Base-by-base conservation (phyloP, 2,329 filamentous ascomycete genomes). In the Curvularia spicifera region DNA sequence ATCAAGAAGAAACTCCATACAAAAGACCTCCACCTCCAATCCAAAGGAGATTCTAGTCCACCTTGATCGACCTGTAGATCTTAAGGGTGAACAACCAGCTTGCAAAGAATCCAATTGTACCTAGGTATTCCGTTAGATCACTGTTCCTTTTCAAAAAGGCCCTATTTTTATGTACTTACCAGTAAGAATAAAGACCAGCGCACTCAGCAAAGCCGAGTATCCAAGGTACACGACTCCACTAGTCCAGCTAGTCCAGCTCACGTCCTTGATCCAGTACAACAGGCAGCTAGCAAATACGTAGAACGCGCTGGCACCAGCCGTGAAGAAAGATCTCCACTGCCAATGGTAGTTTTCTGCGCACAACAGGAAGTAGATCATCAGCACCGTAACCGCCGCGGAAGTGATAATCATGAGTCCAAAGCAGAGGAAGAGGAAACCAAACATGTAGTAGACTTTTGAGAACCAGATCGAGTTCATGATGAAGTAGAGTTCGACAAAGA, bases 401-500 rank as follows among this genome's bases (percentile, higher is more conserved):
- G 95, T 98, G 69, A 97, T 90, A 69, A 98, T 92, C 93, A 99
- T 97, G 49, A 99, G 85, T 10, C 91, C 93, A 73, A 97, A 99
- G 83, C 93, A 97, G 56, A 99, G 85, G 83, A 99, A 99, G 35
- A 99, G 82, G 84, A 99, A 99, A 22, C 95, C 95, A 71, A 99
- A 99, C 95, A 99, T 99, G 85, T 99, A 99, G 84, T 99, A 99
- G 66, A 99, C 95, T 79, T 95, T 92, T 82, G 89, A 94, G 79
- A 96, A 97, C 95, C 95, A 99, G 75, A 99, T 94, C 26, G 91
- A 96, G 80, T 89, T 96, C 91, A 99, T 96, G 82, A 99, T 97
- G 79, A 98, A 98, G 84, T 97, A 98, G 2, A 99, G 87, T 80
- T 99, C 95, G 46, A 98, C 93, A 67, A 98, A 97, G 74, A 99